Evolutionary conservation across 495 filamentous ascomycete genomes (phyloP), one percentile per base, ranked within the genome.

Genomic region (Barbatosphaeria neglecta): DNA sequence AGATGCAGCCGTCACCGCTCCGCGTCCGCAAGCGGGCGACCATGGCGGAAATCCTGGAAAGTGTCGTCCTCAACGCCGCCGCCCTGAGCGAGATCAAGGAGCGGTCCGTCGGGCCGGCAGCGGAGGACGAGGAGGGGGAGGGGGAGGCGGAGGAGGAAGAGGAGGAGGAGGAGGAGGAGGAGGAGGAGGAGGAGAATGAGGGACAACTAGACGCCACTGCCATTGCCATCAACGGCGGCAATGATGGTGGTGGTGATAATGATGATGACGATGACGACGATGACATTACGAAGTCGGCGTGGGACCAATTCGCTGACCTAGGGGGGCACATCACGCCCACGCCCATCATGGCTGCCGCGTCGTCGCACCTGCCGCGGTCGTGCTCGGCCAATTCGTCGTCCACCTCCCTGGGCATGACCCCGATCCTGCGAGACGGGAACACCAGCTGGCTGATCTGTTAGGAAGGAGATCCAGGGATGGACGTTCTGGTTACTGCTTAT

Each of bases 1-100:
- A 24, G 39, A 41, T 42, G 35, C 28, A 46, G 37, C 46, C 40
- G 3, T 25, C 40, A 28, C 53, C 57, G 37, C 49, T 50, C 17
- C 47, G 50, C 10, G 48, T 64, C 33, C 50, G 41, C 19, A 60
- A 56, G 49, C 45, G 41, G 15, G 15, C 38, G 25, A 22, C 28
- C 10, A 23, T 41, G 39, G 3, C 39, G 27, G 39, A 44, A 13
- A 23, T 37, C 41, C 27, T 27, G 24, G 17, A 35, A n/a, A 35
- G 31, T 6, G 13, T 2, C 1, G 10, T 35, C 31, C 13, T 9
- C 41, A 18, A 16, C 16, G 41, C 41, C 17, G 3, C 13, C 2
- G 41, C 24, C 28, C 17, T 25, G 28, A 17, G 19, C 17, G 19
- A 31, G 13, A 19, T 31, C 25, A 25, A 45, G 43, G 9, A 24